Base-by-base conservation (phyloP, 73 alveolate genomes). In the Paramecium octaurelia region DNA sequence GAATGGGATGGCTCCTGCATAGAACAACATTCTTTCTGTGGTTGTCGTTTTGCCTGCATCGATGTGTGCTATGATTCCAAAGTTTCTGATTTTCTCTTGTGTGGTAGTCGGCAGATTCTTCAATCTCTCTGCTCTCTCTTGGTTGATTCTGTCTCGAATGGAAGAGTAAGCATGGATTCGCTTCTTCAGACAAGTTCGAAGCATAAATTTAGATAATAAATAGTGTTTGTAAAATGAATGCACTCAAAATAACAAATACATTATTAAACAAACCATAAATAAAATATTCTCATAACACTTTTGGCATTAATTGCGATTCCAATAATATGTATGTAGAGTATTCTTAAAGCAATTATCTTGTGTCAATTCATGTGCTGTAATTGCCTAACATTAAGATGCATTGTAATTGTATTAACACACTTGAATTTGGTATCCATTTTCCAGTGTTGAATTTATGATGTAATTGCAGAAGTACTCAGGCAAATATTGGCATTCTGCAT, bases 41-140 rank as follows among this genome's bases (percentile, higher is more conserved):
- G 96, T 84, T n/a, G 99, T 96, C 23, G 99, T 97, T 86, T 97
- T 97, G 3, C 99, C 99, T 44, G 99, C 99, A 89, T 97, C 99
- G 16, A 97, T 97, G 60, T 97, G 99, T 16, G 99, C 99, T 10
- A 97, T 95, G 35, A 97, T 93, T 38, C 98, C 97, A 35, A 96
- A 88, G 64, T 97, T 97, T 59, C 99, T 93, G 18, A 97, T 97
- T 40, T 92, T 93, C 10, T 76, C 60, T 44, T 95, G 70, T 77
- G 94, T 97, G 58, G 95, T 86, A 16, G 93, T 43, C 2, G 95
- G 85, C n/a, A 70, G 38, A 34, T 77, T 83, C 46, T 83, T 92
- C 38, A 89, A 31, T 71, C 94, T 69, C 20, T 89, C 94, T 0
- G n/a, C 9, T 71, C 91, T 70, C n/a, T 89, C 94, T 70, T 89